Percentiles rank a stretch among this genome's conserved stretches.
Evolutionary conservation across 148 eudicot species (phyloP).

Genomic region (Fagopyrum homotropicum): DNA sequence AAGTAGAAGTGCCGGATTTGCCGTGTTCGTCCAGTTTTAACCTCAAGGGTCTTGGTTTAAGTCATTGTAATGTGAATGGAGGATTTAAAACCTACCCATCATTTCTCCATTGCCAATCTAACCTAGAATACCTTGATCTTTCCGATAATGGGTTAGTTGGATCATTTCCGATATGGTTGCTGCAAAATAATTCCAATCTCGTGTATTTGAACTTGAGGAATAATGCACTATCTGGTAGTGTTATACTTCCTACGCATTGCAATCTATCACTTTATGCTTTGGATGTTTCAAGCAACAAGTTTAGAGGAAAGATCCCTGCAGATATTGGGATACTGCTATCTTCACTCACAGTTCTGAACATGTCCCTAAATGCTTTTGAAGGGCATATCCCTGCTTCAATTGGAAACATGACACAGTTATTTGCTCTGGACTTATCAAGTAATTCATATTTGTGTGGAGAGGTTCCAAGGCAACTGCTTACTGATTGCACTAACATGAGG

Average conservation of each 20-base stretch:
- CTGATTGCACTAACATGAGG: not conserved
- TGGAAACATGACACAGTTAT: not conserved
- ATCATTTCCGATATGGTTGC: conserved; percentile 16
- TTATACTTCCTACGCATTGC: not conserved
- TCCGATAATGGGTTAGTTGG: conserved; percentile 4
- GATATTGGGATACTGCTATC: not conserved
- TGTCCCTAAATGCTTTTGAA: not conserved
- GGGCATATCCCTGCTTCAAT: not conserved
- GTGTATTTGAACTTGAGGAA: not conserved
- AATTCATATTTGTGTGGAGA: not conserved
- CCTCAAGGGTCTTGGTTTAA: not conserved
- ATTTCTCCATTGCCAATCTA: not conserved
- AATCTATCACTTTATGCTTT: not conserved
- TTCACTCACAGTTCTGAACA: not conserved
- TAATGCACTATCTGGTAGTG: not conserved
- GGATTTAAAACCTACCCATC: not conserved
- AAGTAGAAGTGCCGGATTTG: not conserved
- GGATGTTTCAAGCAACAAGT: not conserved
- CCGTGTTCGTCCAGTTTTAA: not conserved
- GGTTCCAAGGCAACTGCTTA: not conserved
- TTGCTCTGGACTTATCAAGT: not conserved
- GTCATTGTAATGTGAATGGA: too few relatives aligned
- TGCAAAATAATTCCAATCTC: conserved; percentile 17
- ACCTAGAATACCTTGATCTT: conserved; percentile 7
- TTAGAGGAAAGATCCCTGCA: conserved; percentile 17